Evolutionary conservation across 2,329 filamentous ascomycete genomes (phyloP).

Genomic region (Coniosporium tulheliwenetii): DNA sequence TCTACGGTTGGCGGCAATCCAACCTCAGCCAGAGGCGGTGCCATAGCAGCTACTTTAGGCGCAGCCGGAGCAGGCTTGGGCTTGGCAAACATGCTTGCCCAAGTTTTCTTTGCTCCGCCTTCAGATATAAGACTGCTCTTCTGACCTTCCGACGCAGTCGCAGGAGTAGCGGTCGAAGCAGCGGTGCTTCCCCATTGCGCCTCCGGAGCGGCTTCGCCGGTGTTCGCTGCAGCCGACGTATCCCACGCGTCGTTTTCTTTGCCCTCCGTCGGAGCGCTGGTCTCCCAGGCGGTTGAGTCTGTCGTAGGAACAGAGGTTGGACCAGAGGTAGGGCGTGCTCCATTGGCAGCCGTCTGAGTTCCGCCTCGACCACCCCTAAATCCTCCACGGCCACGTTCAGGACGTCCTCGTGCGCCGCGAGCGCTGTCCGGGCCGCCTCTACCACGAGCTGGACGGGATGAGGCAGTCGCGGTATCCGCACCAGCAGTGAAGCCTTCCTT

Average conservation of each 20-base stretch:
- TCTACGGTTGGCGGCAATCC: not conserved
- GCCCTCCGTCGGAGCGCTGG: constrained; percentile 22
- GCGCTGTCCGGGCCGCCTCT: constrained; percentile 31
- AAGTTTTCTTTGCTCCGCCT: constrained; percentile 31
- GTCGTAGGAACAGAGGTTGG: constrained; percentile 50
- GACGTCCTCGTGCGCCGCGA: constrained; percentile 47
- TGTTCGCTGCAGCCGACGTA: not conserved
- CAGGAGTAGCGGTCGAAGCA: constrained; percentile 10
- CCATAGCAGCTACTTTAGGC: constrained; percentile 14
- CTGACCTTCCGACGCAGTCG: constrained; percentile 15
- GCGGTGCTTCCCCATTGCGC: constrained; percentile 27
- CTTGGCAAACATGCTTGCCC: constrained; percentile 37
- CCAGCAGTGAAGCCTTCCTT: constrained; percentile 43
- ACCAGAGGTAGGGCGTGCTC: constrained; percentile 40
- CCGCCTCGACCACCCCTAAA: constrained; percentile 46
- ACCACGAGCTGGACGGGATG: constrained; percentile 21
- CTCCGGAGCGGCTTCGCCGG: constrained; percentile 19
- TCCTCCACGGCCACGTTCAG: constrained; percentile 37
- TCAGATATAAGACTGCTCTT: constrained; percentile 19
- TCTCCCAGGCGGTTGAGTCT: constrained; percentile 50
- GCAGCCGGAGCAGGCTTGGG: constrained; percentile 32
- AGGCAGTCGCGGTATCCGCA: constrained; percentile 33
- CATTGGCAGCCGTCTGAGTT: constrained; percentile 43
- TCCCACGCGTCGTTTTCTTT: constrained; percentile 10
- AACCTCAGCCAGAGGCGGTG: constrained; percentile 5